Percentiles rank a stretch among this genome's conserved stretches.
Conservation (phyloP, 192 early-diverging fungal genomes). For the Podila epigama region DNA sequence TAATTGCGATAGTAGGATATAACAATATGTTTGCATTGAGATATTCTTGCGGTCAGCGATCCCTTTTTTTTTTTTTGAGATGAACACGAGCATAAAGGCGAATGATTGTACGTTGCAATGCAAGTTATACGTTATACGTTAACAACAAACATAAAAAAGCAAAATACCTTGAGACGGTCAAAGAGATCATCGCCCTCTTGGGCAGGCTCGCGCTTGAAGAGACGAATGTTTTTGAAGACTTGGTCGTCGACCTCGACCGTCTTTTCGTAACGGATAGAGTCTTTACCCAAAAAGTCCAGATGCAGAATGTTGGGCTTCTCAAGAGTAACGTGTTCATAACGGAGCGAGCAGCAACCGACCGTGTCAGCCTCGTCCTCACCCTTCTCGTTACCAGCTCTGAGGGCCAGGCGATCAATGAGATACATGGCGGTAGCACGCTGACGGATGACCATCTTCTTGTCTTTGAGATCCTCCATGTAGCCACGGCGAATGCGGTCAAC, state of each 20-base stretch:
- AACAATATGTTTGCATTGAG: no score
- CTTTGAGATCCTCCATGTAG: conserved; percentile 82
- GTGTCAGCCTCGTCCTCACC: conserved; percentile 98
- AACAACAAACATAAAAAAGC: neutral
- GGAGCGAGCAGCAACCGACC: conserved; percentile 97
- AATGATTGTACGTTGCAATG: no score
- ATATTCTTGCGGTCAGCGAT: no score
- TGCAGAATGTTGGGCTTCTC: conserved; percentile 83
- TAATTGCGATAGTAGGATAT: no score
- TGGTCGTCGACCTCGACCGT: conserved; percentile 83
- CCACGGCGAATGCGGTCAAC: conserved; percentile 77
- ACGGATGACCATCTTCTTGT: conserved; percentile 80
- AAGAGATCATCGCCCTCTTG: conserved; percentile 82
- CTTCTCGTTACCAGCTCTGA: conserved; percentile 98
- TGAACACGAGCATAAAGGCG: no score
- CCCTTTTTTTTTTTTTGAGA: no score
- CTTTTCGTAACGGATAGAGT: conserved; percentile 95
- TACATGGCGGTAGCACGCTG: conserved; percentile 96
- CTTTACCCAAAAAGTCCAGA: conserved; percentile 98
- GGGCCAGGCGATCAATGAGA: conserved; percentile 91
- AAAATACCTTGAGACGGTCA: conserved; percentile 85
- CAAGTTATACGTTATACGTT: neutral
- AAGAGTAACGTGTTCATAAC: conserved; percentile 89
- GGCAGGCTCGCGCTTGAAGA: conserved; percentile 88
- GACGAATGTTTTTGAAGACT: conserved; percentile 92